These are phyloP conservation scores for Micractinium sp. DNA, from an alignment of 139 green algal species.

Conservation along the genomic window DNA sequence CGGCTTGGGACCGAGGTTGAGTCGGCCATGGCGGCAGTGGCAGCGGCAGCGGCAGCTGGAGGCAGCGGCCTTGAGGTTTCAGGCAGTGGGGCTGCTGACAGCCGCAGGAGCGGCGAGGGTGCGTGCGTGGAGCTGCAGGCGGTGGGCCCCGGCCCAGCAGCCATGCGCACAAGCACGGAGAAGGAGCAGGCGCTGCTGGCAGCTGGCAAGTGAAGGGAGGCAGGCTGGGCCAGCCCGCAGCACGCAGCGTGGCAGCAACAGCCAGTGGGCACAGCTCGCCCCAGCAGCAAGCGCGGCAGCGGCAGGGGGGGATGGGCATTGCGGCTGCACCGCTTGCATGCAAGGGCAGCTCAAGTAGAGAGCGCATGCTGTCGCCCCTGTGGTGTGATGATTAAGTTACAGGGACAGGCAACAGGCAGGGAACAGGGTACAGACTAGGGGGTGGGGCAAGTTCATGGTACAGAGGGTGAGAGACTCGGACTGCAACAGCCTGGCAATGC, in stretches of 20 bases:
- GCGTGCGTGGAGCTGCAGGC: background rate
- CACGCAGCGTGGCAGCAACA: no score
- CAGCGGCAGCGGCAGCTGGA: background rate
- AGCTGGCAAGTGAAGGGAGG: background rate
- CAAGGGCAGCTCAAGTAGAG: background rate
- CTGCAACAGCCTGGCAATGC: no score
- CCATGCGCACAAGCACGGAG: slow-evolving; percentile 10
- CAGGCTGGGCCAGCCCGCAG: no score
- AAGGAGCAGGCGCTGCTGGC: slow-evolving; percentile 1
- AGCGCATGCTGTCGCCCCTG: background rate
- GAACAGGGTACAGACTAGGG: background rate
- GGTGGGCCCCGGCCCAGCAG: background rate
- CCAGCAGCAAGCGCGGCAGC: background rate
- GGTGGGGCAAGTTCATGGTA: background rate
- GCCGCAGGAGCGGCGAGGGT: no score
- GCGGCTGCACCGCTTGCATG: background rate
- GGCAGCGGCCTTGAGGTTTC: no score
- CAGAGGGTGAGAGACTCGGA: background rate
- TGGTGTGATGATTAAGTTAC: background rate
- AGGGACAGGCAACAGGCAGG: background rate
- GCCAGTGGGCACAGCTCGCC: no score
- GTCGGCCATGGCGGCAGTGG: background rate
- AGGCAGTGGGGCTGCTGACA: background rate
- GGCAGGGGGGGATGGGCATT: no score
- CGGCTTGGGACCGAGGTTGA: background rate